Conservation (phyloP, 2,329 filamentous ascomycete genomes). For the Aspergillus alliaceus region DNA sequence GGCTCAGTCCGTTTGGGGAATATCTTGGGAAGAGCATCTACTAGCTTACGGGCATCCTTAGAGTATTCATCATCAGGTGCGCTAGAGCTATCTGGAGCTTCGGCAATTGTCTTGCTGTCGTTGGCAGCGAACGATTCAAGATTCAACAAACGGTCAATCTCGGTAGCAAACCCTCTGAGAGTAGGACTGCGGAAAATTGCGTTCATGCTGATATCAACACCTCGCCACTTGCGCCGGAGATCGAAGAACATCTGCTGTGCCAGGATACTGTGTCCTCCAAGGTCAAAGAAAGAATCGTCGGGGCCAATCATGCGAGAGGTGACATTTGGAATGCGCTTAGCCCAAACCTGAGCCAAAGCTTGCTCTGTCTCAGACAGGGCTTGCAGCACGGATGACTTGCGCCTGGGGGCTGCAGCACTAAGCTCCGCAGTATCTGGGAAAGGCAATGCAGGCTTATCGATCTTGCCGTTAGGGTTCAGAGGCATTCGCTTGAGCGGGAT, state of each 20-base stretch:
- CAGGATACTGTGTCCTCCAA: conserved; percentile 77
- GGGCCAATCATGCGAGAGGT: conserved; percentile 67
- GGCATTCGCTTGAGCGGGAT: conserved; percentile 72
- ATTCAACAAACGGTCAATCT: conserved; percentile 55
- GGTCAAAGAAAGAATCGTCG: conserved; percentile 71
- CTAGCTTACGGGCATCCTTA: conserved; percentile 50
- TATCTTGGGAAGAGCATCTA: conserved; percentile 49
- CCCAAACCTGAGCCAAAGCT: conserved; percentile 71
- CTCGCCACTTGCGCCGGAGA: conserved; percentile 61
- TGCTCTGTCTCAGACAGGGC: conserved; percentile 60
- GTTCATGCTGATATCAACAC: conserved; percentile 68
- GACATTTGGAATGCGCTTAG: conserved; percentile 64
- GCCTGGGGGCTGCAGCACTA: conserved; percentile 54
- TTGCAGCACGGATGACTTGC: conserved; percentile 50
- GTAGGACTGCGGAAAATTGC: conserved; percentile 69
- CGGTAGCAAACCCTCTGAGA: conserved; percentile 55
- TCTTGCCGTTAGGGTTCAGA: conserved; percentile 82
- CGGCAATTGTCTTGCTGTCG: conserved; percentile 44
- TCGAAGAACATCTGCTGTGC: conserved; percentile 78
- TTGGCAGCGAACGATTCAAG: conserved; percentile 48
- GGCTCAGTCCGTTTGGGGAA: conserved; percentile 37
- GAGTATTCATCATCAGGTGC: conserved; percentile 51
- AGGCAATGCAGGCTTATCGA: conserved; percentile 75
- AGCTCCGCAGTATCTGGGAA: conserved; percentile 75
- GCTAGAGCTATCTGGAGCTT: conserved; percentile 24